Evolutionary conservation across 108 stramenopile genomes (phyloP), one percentile per base, ranked within the genome.

Genomic region (Thalassiosira profunda): DNA sequence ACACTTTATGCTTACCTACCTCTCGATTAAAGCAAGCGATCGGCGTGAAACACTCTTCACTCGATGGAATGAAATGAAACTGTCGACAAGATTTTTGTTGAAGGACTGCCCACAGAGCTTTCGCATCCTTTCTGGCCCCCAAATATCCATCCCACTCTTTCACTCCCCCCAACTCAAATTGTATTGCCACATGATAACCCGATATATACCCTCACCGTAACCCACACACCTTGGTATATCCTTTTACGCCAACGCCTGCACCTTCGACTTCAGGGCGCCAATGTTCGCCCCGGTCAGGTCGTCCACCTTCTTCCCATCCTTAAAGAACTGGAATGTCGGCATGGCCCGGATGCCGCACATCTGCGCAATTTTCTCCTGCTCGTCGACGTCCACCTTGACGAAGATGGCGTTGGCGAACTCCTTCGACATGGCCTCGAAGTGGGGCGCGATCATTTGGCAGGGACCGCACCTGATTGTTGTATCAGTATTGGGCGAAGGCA

Each of bases 371-470:
- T 85, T 81, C 0, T 88, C 79, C 30, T 82, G 81, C 5, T 83
- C 84, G 63, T 97, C 97, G 5, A 96, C 97, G 62, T 96, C 97
- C 6, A 95, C 88, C 76, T 96, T 94, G 67, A 90, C 85, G 58
- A 96, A 95, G 47, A 78, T 80, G 7, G 58, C 83, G 15, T 84
- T 75, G 6, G 84, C 58, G 51, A 67, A 63, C 62, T 89, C 81
- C 6, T 77, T 79, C 28, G 92, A 76, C 78, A 96, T 66, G 38
- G 78, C 48, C 47, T 87, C 89, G 58, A 93, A 94, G 46, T 91
- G 79, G 5, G 97, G 97, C 5, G 58, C 84, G 63, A 97, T 89
- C 80, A 82, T 82, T 56, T 79, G 81, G 57, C 94, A 96, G 2
- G 97, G 94, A 10, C 83, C 79, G 72, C 86, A 89, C 79, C 79